phyloP scores from a whole-genome alignment of 768 basidiomycete species.

The Tricholoma furcatifolium region DNA sequence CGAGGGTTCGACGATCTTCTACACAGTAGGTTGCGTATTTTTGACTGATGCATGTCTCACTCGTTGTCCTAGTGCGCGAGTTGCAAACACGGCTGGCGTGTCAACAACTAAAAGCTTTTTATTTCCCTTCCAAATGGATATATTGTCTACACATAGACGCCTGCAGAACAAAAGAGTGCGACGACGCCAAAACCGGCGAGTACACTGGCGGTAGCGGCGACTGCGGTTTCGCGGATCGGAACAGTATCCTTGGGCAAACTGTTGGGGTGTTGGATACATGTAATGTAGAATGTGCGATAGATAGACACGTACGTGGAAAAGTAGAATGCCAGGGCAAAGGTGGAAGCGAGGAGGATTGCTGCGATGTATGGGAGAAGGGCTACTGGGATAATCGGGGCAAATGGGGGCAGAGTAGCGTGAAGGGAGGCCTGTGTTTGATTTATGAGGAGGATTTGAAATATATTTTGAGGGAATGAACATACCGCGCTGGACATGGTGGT shows the following conservation, averaged over 20 bases:
- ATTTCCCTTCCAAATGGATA: constrained; percentile 6
- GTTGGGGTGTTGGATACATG: constrained; percentile 11
- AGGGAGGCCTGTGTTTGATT: constrained; percentile 39
- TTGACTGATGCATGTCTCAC: constrained; percentile 5
- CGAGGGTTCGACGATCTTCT: constrained; percentile 93
- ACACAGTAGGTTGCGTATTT: constrained; percentile 62
- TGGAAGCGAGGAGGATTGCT: constrained; percentile 65
- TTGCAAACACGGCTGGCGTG: constrained; percentile 80
- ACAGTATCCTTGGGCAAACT: constrained; percentile 75
- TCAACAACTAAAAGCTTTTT: constrained; percentile 58
- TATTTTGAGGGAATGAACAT: constrained; percentile 12
- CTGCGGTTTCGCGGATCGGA: constrained; percentile 63
- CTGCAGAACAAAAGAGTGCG: constrained; percentile 82
- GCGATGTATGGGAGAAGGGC: constrained; percentile 72
- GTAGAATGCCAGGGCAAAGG: constrained; percentile 88
- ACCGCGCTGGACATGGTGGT: constrained; percentile 52
- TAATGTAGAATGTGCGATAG: background rate
- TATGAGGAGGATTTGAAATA: background rate
- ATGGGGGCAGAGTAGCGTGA: constrained; percentile 67
- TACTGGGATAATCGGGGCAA: constrained; percentile 69
- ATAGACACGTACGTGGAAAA: constrained; percentile 70
- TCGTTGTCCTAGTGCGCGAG: constrained; percentile 54
- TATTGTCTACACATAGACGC: constrained; percentile 69
- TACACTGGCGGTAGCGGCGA: constrained; percentile 71
- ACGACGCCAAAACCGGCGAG: constrained; percentile 90